A percentile compares a stretch with the other conserved stretches of the same genome.
Evolutionary conservation across 225 moss, liverwort and hornwort genomes (phyloP).

Genomic region (Sphagnum contortum): DNA sequence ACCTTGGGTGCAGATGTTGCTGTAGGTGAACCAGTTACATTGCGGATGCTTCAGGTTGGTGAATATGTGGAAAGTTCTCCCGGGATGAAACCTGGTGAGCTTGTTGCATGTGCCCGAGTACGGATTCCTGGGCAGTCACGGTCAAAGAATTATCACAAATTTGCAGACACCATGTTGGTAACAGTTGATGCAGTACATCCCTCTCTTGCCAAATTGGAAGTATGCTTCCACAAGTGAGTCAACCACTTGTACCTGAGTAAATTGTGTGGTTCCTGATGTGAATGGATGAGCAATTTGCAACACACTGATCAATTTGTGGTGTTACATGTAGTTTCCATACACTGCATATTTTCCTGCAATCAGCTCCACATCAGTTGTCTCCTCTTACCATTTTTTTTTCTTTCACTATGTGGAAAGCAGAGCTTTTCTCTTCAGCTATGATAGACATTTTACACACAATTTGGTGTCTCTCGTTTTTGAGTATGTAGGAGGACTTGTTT

Average conservation of each 20-base stretch:
- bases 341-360: background rate
- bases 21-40: slow-evolving; percentile 48
- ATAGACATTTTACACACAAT: background rate
- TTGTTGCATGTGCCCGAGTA: slow-evolving; percentile 73
- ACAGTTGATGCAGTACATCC: slow-evolving; percentile 31
- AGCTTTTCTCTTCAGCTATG: background rate
- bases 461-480: background rate
- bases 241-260: too few species aligned
- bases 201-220: slow-evolving; percentile 8
- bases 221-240: slow-evolving; percentile 5
- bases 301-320: too few species aligned
- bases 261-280: background rate
- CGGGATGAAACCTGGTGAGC: slow-evolving; percentile 42
- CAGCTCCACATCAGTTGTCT: slow-evolving; percentile 1
- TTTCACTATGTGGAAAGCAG: background rate
- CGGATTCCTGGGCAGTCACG: slow-evolving; percentile 68
- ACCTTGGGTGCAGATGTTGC: slow-evolving; percentile 47
- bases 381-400: background rate
- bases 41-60: slow-evolving; percentile 57
- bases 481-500: background rate
- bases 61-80: slow-evolving; percentile 65
- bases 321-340: too few species aligned
- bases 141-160: slow-evolving; percentile 52
- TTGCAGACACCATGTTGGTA: slow-evolving; percentile 57
- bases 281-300: too few species aligned